Evolutionary conservation across 768 basidiomycete genomes (phyloP).

Genomic region (Auricularia sp.): DNA sequence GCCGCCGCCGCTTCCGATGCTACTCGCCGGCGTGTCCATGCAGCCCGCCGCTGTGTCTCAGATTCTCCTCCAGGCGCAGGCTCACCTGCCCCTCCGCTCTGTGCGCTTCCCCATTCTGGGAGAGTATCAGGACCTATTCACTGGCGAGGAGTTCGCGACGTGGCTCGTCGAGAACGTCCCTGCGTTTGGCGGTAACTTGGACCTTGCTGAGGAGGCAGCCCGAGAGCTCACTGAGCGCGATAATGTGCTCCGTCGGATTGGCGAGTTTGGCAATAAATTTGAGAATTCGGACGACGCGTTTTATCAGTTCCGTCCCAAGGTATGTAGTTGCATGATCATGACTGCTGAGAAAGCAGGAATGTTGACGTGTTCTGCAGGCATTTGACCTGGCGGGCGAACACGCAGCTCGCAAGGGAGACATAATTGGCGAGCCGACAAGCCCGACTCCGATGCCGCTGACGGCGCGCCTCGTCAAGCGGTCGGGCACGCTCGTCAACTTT

Average conservation of each 20-base stretch:
- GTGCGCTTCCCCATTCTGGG: conserved; percentile 72
- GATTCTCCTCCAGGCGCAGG: conserved; percentile 59
- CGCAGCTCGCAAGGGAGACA: conserved; percentile 20
- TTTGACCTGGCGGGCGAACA: conserved; percentile 41
- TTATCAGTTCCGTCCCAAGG: conserved; percentile 79
- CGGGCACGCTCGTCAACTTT: conserved; percentile 56
- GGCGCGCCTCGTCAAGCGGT: conserved; percentile 57
- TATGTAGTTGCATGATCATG: conserved; percentile 18
- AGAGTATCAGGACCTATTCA: conserved; percentile 79
- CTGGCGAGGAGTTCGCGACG: conserved; percentile 77
- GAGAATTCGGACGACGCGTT: conserved; percentile 69
- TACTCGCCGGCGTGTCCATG: conserved; percentile 67
- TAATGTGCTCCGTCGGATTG: conserved; percentile 56
- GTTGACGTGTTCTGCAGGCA: conserved; percentile 29
- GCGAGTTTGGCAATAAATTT: conserved; percentile 70
- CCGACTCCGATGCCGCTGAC: conserved; percentile 10
- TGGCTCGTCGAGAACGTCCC: conserved; percentile 76
- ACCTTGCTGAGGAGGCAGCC: conserved; percentile 69
- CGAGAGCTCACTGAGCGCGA: conserved; percentile 52
- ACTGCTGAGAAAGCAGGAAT: neutral
- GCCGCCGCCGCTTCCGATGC: conserved; percentile 42
- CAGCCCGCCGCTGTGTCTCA: conserved; percentile 53
- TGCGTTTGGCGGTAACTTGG: conserved; percentile 67
- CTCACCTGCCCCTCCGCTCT: conserved; percentile 58
- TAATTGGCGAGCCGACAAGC: neutral